These are phyloP conservation scores for Cucumis melo DNA, from an alignment of 306 rosid genomes.

Conservation along the genomic window DNA sequence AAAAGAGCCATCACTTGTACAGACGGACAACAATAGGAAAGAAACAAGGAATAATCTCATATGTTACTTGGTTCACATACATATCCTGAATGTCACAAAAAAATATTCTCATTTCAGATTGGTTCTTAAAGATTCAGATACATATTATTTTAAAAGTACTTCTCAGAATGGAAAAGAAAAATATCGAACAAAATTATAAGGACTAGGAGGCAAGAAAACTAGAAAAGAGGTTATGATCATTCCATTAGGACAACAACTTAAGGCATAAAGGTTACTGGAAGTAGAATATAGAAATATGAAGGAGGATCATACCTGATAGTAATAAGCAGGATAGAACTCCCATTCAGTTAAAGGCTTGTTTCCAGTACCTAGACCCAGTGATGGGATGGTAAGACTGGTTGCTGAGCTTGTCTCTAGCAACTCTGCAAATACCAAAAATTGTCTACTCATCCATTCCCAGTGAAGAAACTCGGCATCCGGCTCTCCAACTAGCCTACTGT, in stretches of 20 bases:
- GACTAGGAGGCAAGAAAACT: background rate
- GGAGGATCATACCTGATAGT: slow-evolving; percentile 50
- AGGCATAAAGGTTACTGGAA: background rate
- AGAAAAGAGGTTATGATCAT: background rate
- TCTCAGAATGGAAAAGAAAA: background rate
- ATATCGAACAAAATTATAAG: background rate
- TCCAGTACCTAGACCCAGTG: slow-evolving; percentile 28
- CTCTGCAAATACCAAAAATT: slow-evolving; percentile 85
- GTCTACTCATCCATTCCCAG: slow-evolving; percentile 98
- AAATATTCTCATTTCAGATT: background rate
- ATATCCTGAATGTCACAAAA: background rate
- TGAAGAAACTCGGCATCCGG: slow-evolving; percentile 80
- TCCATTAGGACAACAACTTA: background rate
- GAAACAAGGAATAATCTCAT: background rate
- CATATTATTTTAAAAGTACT: background rate
- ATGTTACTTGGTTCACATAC: background rate
- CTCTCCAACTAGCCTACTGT: slow-evolving; percentile 58
- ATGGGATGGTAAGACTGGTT: slow-evolving; percentile 32
- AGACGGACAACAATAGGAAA: background rate
- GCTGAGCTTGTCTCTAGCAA: slow-evolving; percentile 71
- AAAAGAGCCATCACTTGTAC: background rate
- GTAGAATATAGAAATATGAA: slow-evolving; percentile 6
- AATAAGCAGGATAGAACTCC: slow-evolving; percentile 75
- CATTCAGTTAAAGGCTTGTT: slow-evolving; percentile 67
- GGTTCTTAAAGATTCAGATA: background rate